phyloP scores from a whole-genome alignment of 768 basidiomycete genomes.

The Russula olivacea region DNA sequence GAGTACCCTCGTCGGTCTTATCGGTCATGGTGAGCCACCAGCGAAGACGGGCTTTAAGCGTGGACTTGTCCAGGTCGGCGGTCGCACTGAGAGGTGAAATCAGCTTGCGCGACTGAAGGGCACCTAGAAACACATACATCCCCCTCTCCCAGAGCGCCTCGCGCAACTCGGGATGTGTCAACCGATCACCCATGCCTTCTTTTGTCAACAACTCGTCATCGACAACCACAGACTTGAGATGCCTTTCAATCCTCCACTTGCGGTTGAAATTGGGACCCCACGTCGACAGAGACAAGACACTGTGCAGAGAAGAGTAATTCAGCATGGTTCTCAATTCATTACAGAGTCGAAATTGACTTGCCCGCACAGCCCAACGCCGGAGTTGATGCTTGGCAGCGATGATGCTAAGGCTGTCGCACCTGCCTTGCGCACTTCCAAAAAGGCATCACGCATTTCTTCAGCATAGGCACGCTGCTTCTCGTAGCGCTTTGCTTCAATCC shows the following conservation, averaged over 20 bases:
- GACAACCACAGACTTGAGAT: slow-evolving; percentile 38
- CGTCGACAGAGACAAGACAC: slow-evolving; percentile 36
- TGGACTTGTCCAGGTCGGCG: slow-evolving; percentile 36
- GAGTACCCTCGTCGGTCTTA: slow-evolving; percentile 33
- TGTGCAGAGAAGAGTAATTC: slow-evolving; percentile 14
- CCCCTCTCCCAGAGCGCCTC: slow-evolving; percentile 73
- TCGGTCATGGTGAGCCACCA: slow-evolving; percentile 60
- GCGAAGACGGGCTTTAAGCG: slow-evolving; percentile 45
- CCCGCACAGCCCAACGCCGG: slow-evolving; percentile 48
- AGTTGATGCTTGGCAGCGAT: slow-evolving; percentile 28
- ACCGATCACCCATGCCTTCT: slow-evolving; percentile 39
- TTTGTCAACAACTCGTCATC: slow-evolving; percentile 61
- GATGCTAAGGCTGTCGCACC: slow-evolving; percentile 33
- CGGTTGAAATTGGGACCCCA: slow-evolving; percentile 36
- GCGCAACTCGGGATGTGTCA: slow-evolving; percentile 51
- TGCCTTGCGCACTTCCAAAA: slow-evolving; percentile 30
- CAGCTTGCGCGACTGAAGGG: not conserved
- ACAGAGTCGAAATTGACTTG: slow-evolving; percentile 32
- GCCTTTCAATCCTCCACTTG: slow-evolving; percentile 34
- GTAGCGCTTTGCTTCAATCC: slow-evolving; percentile 51
- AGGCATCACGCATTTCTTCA: slow-evolving; percentile 23
- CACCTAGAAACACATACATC: slow-evolving; percentile 47
- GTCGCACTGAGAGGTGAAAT: slow-evolving; percentile 32
- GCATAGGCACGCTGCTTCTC: slow-evolving; percentile 35
- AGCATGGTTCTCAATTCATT: not conserved